phyloP scores from a whole-genome alignment of 768 basidiomycete species.

The Paxillus involutus region DNA sequence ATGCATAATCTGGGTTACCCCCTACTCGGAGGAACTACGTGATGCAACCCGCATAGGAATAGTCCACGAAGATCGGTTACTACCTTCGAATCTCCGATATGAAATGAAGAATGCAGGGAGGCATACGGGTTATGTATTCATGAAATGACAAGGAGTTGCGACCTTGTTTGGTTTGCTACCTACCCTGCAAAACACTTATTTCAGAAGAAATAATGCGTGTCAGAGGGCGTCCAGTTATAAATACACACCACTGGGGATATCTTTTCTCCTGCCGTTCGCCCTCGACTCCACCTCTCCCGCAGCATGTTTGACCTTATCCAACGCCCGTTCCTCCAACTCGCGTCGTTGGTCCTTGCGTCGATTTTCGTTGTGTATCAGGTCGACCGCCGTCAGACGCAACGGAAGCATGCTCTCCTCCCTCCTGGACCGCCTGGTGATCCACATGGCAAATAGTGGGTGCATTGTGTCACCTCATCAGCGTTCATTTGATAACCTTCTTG shows the following conservation, averaged over 20 bases:
- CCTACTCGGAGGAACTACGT: too few species aligned
- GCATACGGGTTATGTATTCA: too few species aligned
- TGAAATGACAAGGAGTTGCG: too few species aligned
- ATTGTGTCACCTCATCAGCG: neutral
- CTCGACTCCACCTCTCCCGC: neutral
- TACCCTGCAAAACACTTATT: too few species aligned
- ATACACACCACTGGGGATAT: neutral
- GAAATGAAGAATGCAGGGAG: too few species aligned
- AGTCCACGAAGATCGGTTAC: too few species aligned
- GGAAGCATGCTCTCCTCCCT: constrained; percentile 14
- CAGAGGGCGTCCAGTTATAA: neutral
- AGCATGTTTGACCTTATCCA: neutral
- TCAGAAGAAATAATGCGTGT: too few species aligned
- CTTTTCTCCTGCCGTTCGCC: neutral
- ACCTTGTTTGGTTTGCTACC: too few species aligned
- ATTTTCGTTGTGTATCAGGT: constrained; percentile 5
- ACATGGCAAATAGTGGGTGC: constrained; percentile 19
- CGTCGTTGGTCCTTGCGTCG: neutral
- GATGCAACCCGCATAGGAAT: too few species aligned
- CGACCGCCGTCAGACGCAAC: neutral
- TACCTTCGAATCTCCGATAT: too few species aligned
- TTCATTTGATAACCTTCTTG: neutral
- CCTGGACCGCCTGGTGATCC: constrained; percentile 21
- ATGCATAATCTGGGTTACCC: too few species aligned
- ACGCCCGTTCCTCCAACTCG: neutral